Conservation (phyloP, 169 alveolate species). For the Cryptosporidium sp. region DNA sequence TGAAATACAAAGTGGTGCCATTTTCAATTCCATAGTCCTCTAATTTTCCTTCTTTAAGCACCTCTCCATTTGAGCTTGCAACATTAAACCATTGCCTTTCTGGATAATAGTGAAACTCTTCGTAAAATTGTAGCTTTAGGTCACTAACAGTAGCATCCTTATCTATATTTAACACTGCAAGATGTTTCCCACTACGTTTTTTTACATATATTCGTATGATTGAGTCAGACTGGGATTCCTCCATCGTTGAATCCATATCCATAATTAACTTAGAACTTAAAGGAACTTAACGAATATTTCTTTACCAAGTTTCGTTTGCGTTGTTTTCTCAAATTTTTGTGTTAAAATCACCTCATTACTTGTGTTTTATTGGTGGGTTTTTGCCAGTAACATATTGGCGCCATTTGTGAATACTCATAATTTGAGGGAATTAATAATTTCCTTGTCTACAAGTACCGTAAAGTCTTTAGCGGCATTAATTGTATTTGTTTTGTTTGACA, state of each 20-base stretch:
- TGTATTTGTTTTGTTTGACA: not conserved
- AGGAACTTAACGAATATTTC: not conserved
- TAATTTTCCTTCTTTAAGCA: slow-evolving; percentile 69
- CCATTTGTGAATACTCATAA: not conserved
- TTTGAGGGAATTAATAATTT: not conserved
- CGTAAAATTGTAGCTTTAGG: slow-evolving; percentile 55
- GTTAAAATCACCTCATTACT: not conserved
- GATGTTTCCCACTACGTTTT: slow-evolving; percentile 72
- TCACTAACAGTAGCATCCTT: slow-evolving; percentile 64
- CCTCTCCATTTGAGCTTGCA: slow-evolving; percentile 78
- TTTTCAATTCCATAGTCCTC: slow-evolving; percentile 82
- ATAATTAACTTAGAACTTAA: not conserved
- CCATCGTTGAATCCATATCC: slow-evolving; percentile 13
- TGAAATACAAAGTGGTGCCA: slow-evolving; percentile 84
- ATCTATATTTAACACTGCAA: slow-evolving; percentile 55
- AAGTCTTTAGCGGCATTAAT: slow-evolving; percentile 24
- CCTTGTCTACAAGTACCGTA: slow-evolving; percentile 32
- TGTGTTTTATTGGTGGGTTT: slow-evolving; percentile 8
- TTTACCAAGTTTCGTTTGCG: not conserved
- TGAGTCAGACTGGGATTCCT: slow-evolving; percentile 24
- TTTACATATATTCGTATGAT: slow-evolving; percentile 63
- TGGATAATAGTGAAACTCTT: slow-evolving; percentile 84
- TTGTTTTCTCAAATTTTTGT: not conserved
- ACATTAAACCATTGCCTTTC: slow-evolving; percentile 87
- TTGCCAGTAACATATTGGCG: slow-evolving; percentile 29